These are phyloP conservation scores for Sporothrix brunneoviolacea DNA, from an alignment of 2,329 filamentous ascomycete species.

Conservation along the genomic window DNA sequence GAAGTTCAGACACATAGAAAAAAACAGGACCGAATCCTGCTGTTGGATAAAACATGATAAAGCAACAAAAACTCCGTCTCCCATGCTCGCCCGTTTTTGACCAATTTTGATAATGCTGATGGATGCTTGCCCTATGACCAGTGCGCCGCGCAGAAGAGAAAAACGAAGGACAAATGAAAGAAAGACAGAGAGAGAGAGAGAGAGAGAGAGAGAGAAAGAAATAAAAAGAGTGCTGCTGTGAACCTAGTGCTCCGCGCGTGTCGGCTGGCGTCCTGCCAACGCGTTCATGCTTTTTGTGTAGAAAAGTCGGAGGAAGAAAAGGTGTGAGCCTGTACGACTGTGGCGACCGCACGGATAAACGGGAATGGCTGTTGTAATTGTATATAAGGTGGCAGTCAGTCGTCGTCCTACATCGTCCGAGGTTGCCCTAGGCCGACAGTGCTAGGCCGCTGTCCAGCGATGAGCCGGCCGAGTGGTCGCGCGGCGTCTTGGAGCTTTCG, in stretches of 20 bases:
- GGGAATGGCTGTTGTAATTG: too few relatives aligned
- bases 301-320: neutral
- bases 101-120: neutral
- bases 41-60: neutral
- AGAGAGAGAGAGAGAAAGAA: neutral
- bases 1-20: neutral
- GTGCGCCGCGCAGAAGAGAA: constrained; percentile 7
- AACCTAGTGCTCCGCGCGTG: too few relatives aligned
- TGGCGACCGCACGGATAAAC: too few relatives aligned
- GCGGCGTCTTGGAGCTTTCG: constrained; percentile 1
- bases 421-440: constrained; percentile 14
- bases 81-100: neutral
- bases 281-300: too few relatives aligned
- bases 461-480: constrained; percentile 16
- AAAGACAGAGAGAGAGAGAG: neutral
- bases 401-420: too few relatives aligned
- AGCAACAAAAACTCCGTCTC: neutral
- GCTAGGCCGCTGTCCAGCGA: constrained; percentile 26
- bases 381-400: too few relatives aligned
- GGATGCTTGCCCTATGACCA: constrained; percentile 9
- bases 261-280: too few relatives aligned
- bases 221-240: neutral
- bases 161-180: neutral
- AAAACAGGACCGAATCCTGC: too few relatives aligned
- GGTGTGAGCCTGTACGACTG: too few relatives aligned